Evolutionary conservation across 73 alveolate species (phyloP).

Genomic region (Halteria grandinella): DNA sequence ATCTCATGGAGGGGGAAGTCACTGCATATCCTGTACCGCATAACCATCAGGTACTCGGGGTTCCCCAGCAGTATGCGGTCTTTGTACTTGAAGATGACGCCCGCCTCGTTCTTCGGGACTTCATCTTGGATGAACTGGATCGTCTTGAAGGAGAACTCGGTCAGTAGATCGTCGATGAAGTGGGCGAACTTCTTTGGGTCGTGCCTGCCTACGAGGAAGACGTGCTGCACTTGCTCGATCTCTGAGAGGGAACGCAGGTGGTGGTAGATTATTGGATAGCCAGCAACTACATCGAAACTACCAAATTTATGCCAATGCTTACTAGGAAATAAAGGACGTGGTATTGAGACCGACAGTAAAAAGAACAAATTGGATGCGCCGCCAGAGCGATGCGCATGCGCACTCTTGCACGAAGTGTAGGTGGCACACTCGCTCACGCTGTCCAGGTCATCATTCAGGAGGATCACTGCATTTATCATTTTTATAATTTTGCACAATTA

Average conservation of each 20-base stretch:
- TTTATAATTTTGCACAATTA: slow-evolving; percentile 4
- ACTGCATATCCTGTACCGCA: slow-evolving; percentile 27
- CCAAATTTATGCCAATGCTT: neutral
- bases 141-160: slow-evolving; percentile 46
- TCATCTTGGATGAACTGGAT: slow-evolving; percentile 34
- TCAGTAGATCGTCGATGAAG: slow-evolving; percentile 41
- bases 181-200: slow-evolving; percentile 16
- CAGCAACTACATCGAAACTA: slow-evolving; percentile 17
- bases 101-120: slow-evolving; percentile 36
- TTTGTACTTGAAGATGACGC: slow-evolving; percentile 36
- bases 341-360: slow-evolving; percentile 45
- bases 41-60: slow-evolving; percentile 29
- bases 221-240: slow-evolving; percentile 18
- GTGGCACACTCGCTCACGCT: slow-evolving; percentile 22
- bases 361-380: slow-evolving; percentile 22
- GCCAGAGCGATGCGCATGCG: neutral
- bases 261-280: slow-evolving; percentile 36
- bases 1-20: slow-evolving; percentile 21
- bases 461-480: slow-evolving; percentile 48
- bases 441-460: slow-evolving; percentile 41
- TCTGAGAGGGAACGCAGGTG: slow-evolving; percentile 18
- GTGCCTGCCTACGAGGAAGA: slow-evolving; percentile 25
- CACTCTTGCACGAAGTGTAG: neutral
- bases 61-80: neutral
- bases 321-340: slow-evolving; percentile 42